Evolutionary conservation across 805 yeast genomes (phyloP).

Genomic region (Pichia membranifaciens): DNA sequence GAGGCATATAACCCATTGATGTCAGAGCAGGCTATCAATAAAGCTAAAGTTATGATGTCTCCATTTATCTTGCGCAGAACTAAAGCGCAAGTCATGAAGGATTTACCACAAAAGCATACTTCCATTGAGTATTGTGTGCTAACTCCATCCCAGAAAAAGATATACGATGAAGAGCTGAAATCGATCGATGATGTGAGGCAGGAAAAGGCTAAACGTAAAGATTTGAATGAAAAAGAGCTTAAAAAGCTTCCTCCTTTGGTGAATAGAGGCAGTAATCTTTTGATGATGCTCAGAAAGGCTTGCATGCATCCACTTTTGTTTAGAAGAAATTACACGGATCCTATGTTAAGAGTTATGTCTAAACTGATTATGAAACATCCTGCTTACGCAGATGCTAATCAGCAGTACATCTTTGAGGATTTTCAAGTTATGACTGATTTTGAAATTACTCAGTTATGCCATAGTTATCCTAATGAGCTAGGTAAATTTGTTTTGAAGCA

Average conservation of each 20-base stretch:
- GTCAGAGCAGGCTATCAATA: constrained; percentile 84
- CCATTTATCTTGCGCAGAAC: constrained; percentile 92
- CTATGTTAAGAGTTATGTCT: constrained; percentile 59
- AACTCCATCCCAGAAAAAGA: constrained; percentile 44
- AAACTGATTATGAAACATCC: constrained; percentile 75
- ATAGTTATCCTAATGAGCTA: constrained; percentile 63
- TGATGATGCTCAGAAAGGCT: constrained; percentile 89
- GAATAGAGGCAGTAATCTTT: constrained; percentile 46
- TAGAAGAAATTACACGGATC: constrained; percentile 57
- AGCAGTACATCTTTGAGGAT: constrained; percentile 77
- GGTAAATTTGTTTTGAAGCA: constrained; percentile 47
- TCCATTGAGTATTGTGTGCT: constrained; percentile 61
- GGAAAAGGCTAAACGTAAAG: constrained; percentile 41
- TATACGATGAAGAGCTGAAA: constrained; percentile 58
- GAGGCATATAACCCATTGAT: constrained; percentile 67
- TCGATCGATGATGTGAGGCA: constrained; percentile 35
- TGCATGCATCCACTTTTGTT: constrained; percentile 88
- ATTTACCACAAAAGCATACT: constrained; percentile 74
- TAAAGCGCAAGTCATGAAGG: constrained; percentile 86
- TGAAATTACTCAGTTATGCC: constrained; percentile 74
- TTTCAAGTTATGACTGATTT: constrained; percentile 93
- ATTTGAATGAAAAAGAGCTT: constrained; percentile 29
- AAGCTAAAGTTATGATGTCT: constrained; percentile 97
- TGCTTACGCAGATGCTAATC: constrained; percentile 69
- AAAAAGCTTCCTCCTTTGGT: constrained; percentile 28